Evolutionary conservation across 495 filamentous ascomycete genomes (phyloP).

Genomic region (Penicillium pulvis): DNA sequence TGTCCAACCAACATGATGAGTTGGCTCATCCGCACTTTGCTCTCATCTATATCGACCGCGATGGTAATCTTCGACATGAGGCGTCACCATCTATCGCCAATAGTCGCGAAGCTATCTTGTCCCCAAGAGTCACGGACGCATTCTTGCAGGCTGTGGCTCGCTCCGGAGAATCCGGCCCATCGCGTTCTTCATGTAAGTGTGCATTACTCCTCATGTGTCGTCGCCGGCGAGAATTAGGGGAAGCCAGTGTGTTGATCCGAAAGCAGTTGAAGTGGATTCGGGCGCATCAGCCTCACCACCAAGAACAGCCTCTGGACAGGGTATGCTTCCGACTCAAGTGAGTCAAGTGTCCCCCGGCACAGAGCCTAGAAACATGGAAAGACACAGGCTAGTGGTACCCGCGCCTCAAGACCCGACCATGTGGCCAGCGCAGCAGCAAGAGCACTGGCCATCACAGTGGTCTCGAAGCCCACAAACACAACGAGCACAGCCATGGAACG

Average conservation of each 20-base stretch:
- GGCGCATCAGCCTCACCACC: constrained; percentile 7
- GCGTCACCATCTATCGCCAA: constrained; percentile 38
- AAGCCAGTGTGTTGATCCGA: constrained; percentile 6
- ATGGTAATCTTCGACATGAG: constrained; percentile 39
- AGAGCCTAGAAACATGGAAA: constrained; percentile 4
- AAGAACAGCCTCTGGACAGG: background rate
- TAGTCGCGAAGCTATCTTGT: constrained; percentile 36
- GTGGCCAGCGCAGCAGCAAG: constrained; percentile 15
- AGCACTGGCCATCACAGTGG: constrained; percentile 8
- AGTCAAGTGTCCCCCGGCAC: constrained; percentile 7
- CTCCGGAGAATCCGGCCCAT: constrained; percentile 22
- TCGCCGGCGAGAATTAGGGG: background rate
- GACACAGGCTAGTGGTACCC: background rate
- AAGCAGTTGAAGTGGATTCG: constrained; percentile 11
- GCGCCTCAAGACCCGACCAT: constrained; percentile 13
- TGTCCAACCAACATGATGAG: constrained; percentile 26
- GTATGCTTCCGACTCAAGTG: constrained; percentile 5
- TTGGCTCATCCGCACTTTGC: constrained; percentile 36
- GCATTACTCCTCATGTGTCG: constrained; percentile 8
- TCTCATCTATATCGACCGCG: constrained; percentile 41
- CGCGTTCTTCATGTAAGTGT: constrained; percentile 22
- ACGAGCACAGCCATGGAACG: constrained; percentile 29
- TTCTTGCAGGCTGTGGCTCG: constrained; percentile 41
- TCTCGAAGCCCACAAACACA: constrained; percentile 1
- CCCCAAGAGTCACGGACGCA: constrained; percentile 36